phyloP scores from a whole-genome alignment of 805 yeast species.

The Maudiozyma turicensis region DNA sequence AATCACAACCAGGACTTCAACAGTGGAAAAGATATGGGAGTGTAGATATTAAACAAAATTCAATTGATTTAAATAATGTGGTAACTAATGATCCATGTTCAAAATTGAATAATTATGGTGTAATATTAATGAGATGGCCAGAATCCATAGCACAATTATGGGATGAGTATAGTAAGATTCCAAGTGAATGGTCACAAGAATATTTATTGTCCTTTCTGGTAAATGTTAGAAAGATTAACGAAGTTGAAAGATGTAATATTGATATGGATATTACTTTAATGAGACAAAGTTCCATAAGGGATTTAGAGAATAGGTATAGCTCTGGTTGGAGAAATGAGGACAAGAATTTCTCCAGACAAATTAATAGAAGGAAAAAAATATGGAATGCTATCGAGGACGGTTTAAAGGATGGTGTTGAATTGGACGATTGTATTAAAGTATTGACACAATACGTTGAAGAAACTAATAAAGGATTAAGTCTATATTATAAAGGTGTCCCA shows the following conservation, averaged over 20 bases:
- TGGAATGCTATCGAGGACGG: constrained; percentile 26
- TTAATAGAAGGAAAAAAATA: constrained; percentile 26
- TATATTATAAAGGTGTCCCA: constrained; percentile 26
- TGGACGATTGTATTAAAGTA: constrained; percentile 16
- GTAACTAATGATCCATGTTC: constrained; percentile 16
- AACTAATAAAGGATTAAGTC: constrained; percentile 19
- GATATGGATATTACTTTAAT: constrained; percentile 11
- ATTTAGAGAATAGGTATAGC: constrained; percentile 19
- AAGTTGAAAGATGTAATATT: constrained; percentile 3
- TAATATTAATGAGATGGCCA: constrained; percentile 23
- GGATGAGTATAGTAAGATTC: constrained; percentile 24
- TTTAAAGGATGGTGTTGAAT: constrained; percentile 14
- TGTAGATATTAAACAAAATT: neutral
- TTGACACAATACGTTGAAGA: constrained; percentile 18
- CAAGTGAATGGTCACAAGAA: constrained; percentile 20
- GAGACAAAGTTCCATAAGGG: constrained; percentile 17
- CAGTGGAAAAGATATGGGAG: neutral
- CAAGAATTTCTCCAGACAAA: constrained; percentile 26
- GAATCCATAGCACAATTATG: constrained; percentile 21
- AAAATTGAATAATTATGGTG: constrained; percentile 20
- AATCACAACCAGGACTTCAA: neutral
- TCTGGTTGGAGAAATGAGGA: constrained; percentile 25
- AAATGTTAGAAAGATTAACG: constrained; percentile 11
- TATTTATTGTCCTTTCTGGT: constrained; percentile 14
- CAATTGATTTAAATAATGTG: neutral